Conservation (phyloP, 495 filamentous ascomycete genomes). For the Hyphodiscus hymeniophilus region DNA sequence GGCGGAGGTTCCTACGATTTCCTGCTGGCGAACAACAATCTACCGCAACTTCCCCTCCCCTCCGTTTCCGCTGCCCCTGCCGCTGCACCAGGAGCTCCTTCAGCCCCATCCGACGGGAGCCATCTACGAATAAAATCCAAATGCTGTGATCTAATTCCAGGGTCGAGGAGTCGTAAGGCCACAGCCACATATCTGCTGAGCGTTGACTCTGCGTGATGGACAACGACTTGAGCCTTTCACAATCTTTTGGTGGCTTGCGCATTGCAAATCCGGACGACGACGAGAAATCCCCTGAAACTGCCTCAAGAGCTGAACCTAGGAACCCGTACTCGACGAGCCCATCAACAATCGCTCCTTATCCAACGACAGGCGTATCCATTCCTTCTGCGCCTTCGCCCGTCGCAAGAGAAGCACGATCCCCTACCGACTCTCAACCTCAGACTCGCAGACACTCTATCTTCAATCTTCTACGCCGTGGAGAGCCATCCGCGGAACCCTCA, state of each 20-base stretch:
- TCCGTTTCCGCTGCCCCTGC: too few species aligned
- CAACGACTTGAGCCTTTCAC: conserved; percentile 85
- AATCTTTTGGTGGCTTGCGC: conserved; percentile 86
- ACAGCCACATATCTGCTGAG: background rate
- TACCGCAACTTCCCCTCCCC: too few species aligned
- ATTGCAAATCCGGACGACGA: conserved; percentile 92
- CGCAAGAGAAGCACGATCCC: conserved; percentile 50
- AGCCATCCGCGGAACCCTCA: conserved; percentile 10
- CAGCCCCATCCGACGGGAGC: too few species aligned
- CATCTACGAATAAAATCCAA: too few species aligned
- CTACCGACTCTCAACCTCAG: conserved; percentile 55
- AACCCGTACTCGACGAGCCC: conserved; percentile 25
- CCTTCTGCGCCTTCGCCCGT: conserved; percentile 5
- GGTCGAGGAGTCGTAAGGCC: background rate
- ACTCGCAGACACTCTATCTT: conserved; percentile 24
- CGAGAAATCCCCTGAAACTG: conserved; percentile 42
- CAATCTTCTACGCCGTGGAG: conserved; percentile 23
- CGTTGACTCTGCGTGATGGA: conserved; percentile 51
- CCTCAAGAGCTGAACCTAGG: conserved; percentile 28
- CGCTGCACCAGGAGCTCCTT: too few species aligned
- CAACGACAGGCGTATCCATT: conserved; percentile 8
- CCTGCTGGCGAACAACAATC: too few species aligned
- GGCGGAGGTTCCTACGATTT: too few species aligned
- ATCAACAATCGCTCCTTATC: conserved; percentile 21
- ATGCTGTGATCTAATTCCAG: conserved; percentile 1